A percentile compares a stretch with the other conserved stretches of the same genome.
These are phyloP conservation scores for Ogataea pilisensis DNA, from an alignment of 805 yeast species.

Conservation along the genomic window DNA sequence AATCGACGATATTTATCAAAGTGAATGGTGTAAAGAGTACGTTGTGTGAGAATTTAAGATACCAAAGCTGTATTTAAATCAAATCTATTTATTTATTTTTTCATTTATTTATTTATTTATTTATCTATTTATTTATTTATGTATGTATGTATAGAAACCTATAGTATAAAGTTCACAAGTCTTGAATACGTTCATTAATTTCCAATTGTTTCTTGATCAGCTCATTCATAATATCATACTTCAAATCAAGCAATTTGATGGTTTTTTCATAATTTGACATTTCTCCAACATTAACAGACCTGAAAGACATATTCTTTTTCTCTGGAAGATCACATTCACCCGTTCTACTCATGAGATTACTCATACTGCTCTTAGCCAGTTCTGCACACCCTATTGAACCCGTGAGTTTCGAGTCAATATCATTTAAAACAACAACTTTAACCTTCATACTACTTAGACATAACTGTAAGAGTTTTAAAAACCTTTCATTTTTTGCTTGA, in stretches of 20 bases:
- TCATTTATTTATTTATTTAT: neutral
- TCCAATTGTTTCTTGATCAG: slow-evolving; percentile 15
- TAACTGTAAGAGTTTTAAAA: slow-evolving; percentile 31
- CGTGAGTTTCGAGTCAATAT: slow-evolving; percentile 11
- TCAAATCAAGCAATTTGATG: slow-evolving; percentile 9
- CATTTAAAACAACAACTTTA: slow-evolving; percentile 3
- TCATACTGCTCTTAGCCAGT: slow-evolving; percentile 5
- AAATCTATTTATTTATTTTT: neutral
- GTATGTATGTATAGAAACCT: too few species aligned
- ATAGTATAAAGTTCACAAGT: too few species aligned
- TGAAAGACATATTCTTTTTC: too few species aligned
- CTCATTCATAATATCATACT: slow-evolving; percentile 9
- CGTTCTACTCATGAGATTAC: too few species aligned
- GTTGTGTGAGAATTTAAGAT: too few species aligned
- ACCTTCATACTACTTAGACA: slow-evolving; percentile 18
- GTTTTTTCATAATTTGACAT: neutral
- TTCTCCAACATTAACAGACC: neutral
- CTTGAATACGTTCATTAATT: slow-evolving; percentile 8
- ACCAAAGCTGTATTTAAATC: neutral
- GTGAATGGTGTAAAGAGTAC: slow-evolving; percentile 32
- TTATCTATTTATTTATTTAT: neutral
- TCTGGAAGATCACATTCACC: too few species aligned
- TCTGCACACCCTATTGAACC: slow-evolving; percentile 15
- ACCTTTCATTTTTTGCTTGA: slow-evolving; percentile 44
- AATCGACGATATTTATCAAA: slow-evolving; percentile 30